These are phyloP conservation scores for Diaporthe sp. DNA, from an alignment of 2,329 filamentous ascomycete genomes.

Conservation along the genomic window DNA sequence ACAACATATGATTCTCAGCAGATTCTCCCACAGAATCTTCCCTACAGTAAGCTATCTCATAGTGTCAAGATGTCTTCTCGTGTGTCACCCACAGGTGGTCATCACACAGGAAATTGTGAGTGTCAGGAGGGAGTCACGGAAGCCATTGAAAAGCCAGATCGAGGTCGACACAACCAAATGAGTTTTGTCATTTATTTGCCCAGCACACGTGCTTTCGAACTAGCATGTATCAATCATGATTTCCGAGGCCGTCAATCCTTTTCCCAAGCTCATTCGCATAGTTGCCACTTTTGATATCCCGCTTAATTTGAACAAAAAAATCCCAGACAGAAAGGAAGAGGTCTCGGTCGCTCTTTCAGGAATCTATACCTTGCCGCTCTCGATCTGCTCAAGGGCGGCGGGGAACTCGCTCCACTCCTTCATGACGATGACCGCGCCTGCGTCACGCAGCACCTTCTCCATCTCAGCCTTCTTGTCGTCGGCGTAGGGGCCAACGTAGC, in stretches of 20 bases:
- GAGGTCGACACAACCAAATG: not conserved
- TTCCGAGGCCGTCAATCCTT: not conserved
- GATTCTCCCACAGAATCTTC: no score
- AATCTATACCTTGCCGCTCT: constrained; percentile 46
- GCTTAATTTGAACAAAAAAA: constrained; percentile 24
- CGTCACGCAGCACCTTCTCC: constrained; percentile 69
- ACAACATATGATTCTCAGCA: not conserved
- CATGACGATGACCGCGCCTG: constrained; percentile 75
- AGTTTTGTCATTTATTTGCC: not conserved
- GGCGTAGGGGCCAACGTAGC: constrained; percentile 85
- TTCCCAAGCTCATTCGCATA: not conserved
- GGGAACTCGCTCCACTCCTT: constrained; percentile 70
- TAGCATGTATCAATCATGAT: constrained; percentile 4
- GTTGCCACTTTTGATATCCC: constrained; percentile 30
- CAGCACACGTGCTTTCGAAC: constrained; percentile 2
- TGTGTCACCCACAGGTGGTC: not conserved
- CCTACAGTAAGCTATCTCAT: not conserved
- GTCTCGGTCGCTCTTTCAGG: not conserved
- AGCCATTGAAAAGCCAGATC: not conserved
- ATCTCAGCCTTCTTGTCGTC: constrained; percentile 73
- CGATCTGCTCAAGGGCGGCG: constrained; percentile 58
- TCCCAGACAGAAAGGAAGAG: constrained; percentile 7
- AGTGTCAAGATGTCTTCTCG: not conserved
- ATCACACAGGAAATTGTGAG: not conserved
- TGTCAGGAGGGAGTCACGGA: not conserved